These are phyloP conservation scores for Cylindrotheca fusiformis DNA, from an alignment of 108 stramenopile genomes.

Conservation along the genomic window DNA sequence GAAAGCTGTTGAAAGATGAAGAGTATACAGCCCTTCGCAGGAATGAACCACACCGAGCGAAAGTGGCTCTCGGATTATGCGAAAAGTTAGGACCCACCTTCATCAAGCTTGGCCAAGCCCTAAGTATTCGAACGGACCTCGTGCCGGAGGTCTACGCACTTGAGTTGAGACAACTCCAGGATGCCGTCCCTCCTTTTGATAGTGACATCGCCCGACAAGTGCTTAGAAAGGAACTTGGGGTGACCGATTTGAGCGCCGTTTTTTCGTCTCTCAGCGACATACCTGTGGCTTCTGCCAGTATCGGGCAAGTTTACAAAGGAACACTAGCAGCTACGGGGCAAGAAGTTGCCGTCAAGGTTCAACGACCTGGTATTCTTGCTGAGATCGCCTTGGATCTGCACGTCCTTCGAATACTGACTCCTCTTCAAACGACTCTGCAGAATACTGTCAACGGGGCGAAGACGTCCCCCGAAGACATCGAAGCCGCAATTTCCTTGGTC, in stretches of 20 bases:
- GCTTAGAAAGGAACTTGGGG: constrained; percentile 54
- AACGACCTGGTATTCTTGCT: constrained; percentile 87
- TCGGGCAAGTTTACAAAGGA: constrained; percentile 77
- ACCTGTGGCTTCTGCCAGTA: constrained; percentile 69
- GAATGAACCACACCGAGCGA: constrained; percentile 72
- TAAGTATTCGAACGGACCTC: constrained; percentile 85
- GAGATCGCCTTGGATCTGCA: constrained; percentile 91
- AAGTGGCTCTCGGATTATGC: constrained; percentile 55
- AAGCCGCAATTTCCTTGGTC: constrained; percentile 61
- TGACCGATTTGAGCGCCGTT: constrained; percentile 34
- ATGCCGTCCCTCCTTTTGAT: constrained; percentile 82
- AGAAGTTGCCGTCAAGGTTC: constrained; percentile 92
- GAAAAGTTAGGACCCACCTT: constrained; percentile 85
- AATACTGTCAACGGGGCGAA: constrained; percentile 49
- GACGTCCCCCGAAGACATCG: constrained; percentile 58
- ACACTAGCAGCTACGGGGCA: constrained; percentile 35
- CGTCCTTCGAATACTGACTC: constrained; percentile 77
- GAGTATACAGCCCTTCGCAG: constrained; percentile 56
- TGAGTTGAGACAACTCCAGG: constrained; percentile 81
- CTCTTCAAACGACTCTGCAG: constrained; percentile 62
- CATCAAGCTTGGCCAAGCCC: constrained; percentile 83
- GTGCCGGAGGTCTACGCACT: constrained; percentile 76
- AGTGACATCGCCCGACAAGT: constrained; percentile 53
- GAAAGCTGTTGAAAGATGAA: constrained; percentile 58
- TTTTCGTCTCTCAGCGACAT: constrained; percentile 35